A percentile compares a stretch with the other conserved stretches of the same genome.
phyloP scores from a whole-genome alignment of 179 eudicot species.

The Silene noctiflora region DNA sequence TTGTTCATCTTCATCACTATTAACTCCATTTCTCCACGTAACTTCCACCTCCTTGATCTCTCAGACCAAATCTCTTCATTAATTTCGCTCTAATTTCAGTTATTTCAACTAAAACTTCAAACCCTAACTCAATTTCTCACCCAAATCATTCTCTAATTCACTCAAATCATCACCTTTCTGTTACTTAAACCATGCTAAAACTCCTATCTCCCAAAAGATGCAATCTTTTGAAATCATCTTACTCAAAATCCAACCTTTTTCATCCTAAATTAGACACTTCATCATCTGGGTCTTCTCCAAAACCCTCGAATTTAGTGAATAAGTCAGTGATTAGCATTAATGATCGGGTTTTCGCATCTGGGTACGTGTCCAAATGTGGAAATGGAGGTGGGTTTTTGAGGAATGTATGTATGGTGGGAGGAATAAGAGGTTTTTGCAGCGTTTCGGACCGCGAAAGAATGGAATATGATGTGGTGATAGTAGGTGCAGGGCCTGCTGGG shows the following conservation, averaged over 20 bases:
- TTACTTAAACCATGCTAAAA: conserved; percentile 24
- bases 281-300: conserved; percentile 29
- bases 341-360: conserved; percentile 29
- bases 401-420: conserved; percentile 17
- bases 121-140: background rate
- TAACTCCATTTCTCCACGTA: conserved; percentile 10
- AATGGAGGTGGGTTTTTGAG: conserved; percentile 31
- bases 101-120: no score
- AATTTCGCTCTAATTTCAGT: background rate
- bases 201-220: conserved; percentile 19
- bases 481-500: conserved; percentile 99
- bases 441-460: conserved; percentile 52
- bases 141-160: background rate
- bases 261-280: conserved; percentile 6
- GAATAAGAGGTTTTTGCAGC: conserved; percentile 41
- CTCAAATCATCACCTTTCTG: background rate
- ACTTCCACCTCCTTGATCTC: conserved; percentile 19
- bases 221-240: conserved; percentile 18
- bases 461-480: conserved; percentile 80
- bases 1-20: background rate
- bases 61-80: background rate
- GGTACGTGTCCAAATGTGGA: conserved; percentile 22
- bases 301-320: background rate
- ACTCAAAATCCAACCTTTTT: background rate
- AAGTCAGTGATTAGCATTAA: background rate